Conservation (phyloP, 2,329 filamentous ascomycete species). For the Beauveria pseudobassiana region DNA sequence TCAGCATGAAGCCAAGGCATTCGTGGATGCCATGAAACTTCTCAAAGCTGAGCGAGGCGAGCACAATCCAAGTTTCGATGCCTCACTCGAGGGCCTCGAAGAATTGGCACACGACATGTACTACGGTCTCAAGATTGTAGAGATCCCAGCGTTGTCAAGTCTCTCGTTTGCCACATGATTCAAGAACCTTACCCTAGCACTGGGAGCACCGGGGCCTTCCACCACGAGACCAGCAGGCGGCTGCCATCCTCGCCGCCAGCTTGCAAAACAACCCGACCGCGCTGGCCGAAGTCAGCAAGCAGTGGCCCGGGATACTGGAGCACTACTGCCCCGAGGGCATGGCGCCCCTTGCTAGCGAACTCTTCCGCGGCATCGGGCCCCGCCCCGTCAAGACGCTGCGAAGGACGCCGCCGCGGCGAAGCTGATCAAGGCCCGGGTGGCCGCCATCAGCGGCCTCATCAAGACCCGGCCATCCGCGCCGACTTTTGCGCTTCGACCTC, state of each 20-base stretch:
- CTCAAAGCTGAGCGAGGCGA: slow-evolving; percentile 36
- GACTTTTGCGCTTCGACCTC: slow-evolving; percentile 49
- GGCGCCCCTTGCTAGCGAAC: slow-evolving; percentile 26
- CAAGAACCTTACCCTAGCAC: slow-evolving; percentile 15
- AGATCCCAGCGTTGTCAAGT: slow-evolving; percentile 45
- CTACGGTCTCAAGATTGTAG: slow-evolving; percentile 56
- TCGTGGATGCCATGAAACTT: slow-evolving; percentile 37
- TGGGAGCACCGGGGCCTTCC: slow-evolving; percentile 12
- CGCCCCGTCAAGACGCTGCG: slow-evolving; percentile 13
- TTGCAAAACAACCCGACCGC: slow-evolving; percentile 60
- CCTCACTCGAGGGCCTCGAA: slow-evolving; percentile 49
- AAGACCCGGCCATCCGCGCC: slow-evolving; percentile 43
- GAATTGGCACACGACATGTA: slow-evolving; percentile 63
- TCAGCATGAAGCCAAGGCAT: slow-evolving; percentile 24
- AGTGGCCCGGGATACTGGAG: slow-evolving; percentile 37
- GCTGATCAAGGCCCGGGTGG: slow-evolving; percentile 33
- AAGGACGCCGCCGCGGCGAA: slow-evolving; percentile 19
- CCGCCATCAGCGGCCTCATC: slow-evolving; percentile 49
- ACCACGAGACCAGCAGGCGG: slow-evolving; percentile 43
- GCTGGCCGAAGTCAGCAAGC: slow-evolving; percentile 40
- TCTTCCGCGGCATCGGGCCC: slow-evolving; percentile 36
- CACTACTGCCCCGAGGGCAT: slow-evolving; percentile 27
- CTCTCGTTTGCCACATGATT: slow-evolving; percentile 50
- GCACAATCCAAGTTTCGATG: slow-evolving; percentile 32
- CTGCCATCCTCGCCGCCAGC: slow-evolving; percentile 48